These are phyloP conservation scores for Lachancea sp. DNA, from an alignment of 805 yeast species.

Conservation along the genomic window DNA sequence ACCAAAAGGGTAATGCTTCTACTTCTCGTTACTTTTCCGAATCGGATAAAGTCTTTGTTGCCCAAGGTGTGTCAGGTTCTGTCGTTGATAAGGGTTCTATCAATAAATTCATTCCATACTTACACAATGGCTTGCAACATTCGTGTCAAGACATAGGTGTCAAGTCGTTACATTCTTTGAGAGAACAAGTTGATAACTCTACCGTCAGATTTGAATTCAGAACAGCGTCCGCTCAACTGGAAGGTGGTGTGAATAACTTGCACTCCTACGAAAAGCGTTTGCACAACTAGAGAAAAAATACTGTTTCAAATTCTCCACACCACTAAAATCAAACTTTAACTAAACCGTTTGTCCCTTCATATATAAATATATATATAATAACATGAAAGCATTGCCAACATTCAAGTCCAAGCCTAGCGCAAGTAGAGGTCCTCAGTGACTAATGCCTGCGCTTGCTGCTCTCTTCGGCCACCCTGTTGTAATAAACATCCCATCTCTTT, in stretches of 20 bases:
- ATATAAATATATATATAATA: background rate
- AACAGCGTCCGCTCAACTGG: conserved; percentile 97
- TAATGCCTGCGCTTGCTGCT: background rate
- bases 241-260: conserved; percentile 96
- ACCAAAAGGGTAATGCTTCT: conserved; percentile 87
- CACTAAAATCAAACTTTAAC: background rate
- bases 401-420: too few species aligned
- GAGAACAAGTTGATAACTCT: conserved; percentile 57
- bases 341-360: conserved; percentile 4
- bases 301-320: conserved; percentile 11
- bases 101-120: conserved; percentile 87
- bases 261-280: conserved; percentile 96
- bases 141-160: conserved; percentile 98
- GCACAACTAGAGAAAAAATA: conserved; percentile 55
- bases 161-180: conserved; percentile 54
- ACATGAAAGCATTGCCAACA: conserved; percentile 5
- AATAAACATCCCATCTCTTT: conserved; percentile 41
- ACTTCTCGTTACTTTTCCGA: conserved; percentile 98
- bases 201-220: conserved; percentile 90
- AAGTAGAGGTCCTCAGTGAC: background rate
- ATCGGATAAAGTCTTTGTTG: conserved; percentile 90
- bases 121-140: conserved; percentile 93
- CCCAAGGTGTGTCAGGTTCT: conserved; percentile 97
- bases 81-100: conserved; percentile 96
- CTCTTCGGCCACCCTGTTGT: conserved; percentile 34